Evolutionary conservation across 2,329 filamentous ascomycete genomes (phyloP), one percentile per base, ranked within the genome.

Genomic region (Dissoconium aciculare): DNA sequence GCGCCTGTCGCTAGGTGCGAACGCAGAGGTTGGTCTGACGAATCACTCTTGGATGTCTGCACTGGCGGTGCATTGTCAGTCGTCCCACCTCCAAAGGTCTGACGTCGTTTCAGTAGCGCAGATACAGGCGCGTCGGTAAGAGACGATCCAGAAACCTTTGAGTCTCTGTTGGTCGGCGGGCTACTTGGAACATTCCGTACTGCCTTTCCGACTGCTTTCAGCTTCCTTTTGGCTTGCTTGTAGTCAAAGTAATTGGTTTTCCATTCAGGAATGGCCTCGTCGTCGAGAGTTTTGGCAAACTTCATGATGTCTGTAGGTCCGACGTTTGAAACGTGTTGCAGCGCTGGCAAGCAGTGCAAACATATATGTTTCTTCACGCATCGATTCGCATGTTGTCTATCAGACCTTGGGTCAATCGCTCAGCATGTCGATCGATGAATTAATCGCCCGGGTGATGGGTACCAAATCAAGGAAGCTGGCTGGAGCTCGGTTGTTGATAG

Each of bases 191-290:
- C 57, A 45, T 59, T 66, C 33, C 69, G 66, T 38, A 89, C 67
- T 36, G 83, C 82, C 38, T 78, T 71, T 14, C 67, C 59, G 31
- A 94, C 75, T 34, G 74, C 74, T 57, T 94, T 95, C 55, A 95
- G 67, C 52, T 84, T 78, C 60, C 94, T 94, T 61, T 95, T 95
- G 37, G 84, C 87, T 28, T 52, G 49, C 69, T 75, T 45, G 43
- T 48, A 48, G 45, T 38, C 37, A 30, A 41, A 26, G 24, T 47
- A 48, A 29, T 42, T 39, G 15, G 31, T 35, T 17, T 35, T 34
- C 45, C 45, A 49, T 25, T 41, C 38, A 12, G 42, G 31, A 11
- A 46, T 42, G 16, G 25, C 27, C 13, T 25, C 33, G 17, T 38
- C 36, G 13, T 33, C 31, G 25, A 44, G 28, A 34, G 34, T 33